phyloP scores from a whole-genome alignment of 805 yeast genomes.

The Teunomyces tritomae region DNA sequence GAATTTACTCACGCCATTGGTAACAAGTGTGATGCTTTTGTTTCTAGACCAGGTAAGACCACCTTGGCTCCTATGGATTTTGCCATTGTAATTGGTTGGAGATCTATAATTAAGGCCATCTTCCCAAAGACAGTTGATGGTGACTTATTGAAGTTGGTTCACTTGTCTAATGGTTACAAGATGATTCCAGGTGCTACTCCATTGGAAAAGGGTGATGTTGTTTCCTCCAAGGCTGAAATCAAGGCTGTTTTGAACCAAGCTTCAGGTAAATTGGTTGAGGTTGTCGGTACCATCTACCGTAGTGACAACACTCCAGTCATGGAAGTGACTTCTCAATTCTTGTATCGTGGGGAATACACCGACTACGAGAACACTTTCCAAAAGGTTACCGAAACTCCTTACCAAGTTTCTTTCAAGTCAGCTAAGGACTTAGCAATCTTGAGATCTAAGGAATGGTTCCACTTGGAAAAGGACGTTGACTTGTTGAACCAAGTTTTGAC shows the following conservation, averaged over 20 bases:
- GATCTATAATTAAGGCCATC: slow-evolving; percentile 95
- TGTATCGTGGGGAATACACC: slow-evolving; percentile 87
- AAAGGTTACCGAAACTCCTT: slow-evolving; percentile 82
- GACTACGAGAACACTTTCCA: slow-evolving; percentile 93
- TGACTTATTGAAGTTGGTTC: slow-evolving; percentile 90
- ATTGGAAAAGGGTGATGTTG: slow-evolving; percentile 82
- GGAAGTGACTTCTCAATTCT: slow-evolving; percentile 93
- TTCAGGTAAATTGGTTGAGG: slow-evolving; percentile 94
- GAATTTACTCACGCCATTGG: slow-evolving; percentile 97
- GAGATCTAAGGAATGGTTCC: slow-evolving; percentile 97
- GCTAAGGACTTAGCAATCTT: slow-evolving; percentile 91
- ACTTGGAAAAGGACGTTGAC: slow-evolving; percentile 66
- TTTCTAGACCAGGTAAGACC: slow-evolving; percentile 77
- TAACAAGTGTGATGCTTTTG: slow-evolving; percentile 94
- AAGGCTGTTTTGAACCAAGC: slow-evolving; percentile 87
- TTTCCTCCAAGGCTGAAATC: slow-evolving; percentile 78
- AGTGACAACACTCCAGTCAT: slow-evolving; percentile 66
- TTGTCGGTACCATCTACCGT: slow-evolving; percentile 81
- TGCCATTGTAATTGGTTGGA: slow-evolving; percentile 98
- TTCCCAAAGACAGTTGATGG: slow-evolving; percentile 97
- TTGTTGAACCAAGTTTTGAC: slow-evolving; percentile 77
- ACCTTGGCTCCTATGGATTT: slow-evolving; percentile 98
- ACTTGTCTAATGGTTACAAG: slow-evolving; percentile 89
- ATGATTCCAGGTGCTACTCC: slow-evolving; percentile 92
- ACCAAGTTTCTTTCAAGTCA: slow-evolving; percentile 67